phyloP scores from a whole-genome alignment of 2,329 filamentous ascomycete species.

The Scortechinia acanthostroma region DNA sequence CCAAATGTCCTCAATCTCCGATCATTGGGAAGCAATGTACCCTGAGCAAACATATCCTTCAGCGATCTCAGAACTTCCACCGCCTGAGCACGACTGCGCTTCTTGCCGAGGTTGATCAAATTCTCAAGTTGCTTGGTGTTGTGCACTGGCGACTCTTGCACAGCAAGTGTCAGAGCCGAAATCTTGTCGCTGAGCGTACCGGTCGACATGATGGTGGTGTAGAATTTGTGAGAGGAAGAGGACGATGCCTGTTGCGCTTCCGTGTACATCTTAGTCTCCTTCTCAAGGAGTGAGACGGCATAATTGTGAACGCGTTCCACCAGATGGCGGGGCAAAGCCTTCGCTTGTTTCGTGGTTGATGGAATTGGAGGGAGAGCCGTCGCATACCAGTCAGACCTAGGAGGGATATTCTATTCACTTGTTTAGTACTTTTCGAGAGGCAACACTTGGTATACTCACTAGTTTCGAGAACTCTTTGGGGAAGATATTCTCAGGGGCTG shows the following conservation, averaged over 20 bases:
- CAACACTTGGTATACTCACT: background rate
- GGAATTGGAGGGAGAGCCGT: background rate
- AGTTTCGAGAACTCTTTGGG: background rate
- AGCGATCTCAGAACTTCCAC: conserved; percentile 86
- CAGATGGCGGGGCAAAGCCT: background rate
- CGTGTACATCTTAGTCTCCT: conserved; percentile 16
- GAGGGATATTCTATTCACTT: background rate
- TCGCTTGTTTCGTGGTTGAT: background rate
- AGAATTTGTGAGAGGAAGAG: conserved; percentile 87
- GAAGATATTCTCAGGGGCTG: background rate
- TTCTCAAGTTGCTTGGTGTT: conserved; percentile 84
- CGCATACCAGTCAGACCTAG: background rate
- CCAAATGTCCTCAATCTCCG: conserved; percentile 75
- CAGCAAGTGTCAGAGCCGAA: conserved; percentile 84
- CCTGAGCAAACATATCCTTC: conserved; percentile 88
- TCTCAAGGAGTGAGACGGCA: background rate
- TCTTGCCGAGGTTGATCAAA: conserved; percentile 75
- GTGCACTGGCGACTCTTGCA: conserved; percentile 93
- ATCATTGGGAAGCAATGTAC: conserved; percentile 74
- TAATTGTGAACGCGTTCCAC: background rate
- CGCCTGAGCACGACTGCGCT: conserved; percentile 87
- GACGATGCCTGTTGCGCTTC: conserved; percentile 43
- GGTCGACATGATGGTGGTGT: conserved; percentile 92
- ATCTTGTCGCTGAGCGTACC: conserved; percentile 96
- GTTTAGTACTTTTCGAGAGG: too few relatives aligned